Conservation (phyloP, 176 grass and related monocot species). For the Bothriochloa decipiens region DNA sequence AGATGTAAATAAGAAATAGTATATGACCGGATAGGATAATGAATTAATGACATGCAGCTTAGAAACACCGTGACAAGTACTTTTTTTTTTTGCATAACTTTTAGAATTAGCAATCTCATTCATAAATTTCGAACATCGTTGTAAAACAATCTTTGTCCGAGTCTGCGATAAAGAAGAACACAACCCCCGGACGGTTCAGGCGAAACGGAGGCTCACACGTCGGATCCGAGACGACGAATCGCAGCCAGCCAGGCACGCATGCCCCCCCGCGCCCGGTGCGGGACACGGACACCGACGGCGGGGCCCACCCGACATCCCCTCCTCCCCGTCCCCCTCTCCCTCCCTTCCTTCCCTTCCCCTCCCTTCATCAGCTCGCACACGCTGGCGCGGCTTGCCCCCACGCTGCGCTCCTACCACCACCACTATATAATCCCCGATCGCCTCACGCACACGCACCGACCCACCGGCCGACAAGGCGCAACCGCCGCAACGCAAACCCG, state of each 20-base stretch:
- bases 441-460: conserved; percentile 42
- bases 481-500: conserved; percentile 20
- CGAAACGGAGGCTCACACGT: conserved; percentile 22
- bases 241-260: conserved; percentile 24
- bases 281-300: conserved; percentile 30
- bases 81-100: neutral
- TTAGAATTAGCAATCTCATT: no score
- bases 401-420: conserved; percentile 19
- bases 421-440: conserved; percentile 48
- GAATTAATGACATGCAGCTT: neutral
- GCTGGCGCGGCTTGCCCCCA: conserved; percentile 25
- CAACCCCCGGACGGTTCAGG: neutral
- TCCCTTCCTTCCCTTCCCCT: neutral
- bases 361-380: conserved; percentile 8
- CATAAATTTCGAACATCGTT: neutral
- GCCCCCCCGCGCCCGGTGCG: conserved; percentile 11
- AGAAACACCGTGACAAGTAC: neutral
- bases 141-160: neutral
- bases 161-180: neutral
- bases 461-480: conserved; percentile 28
- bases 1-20: neutral
- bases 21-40: neutral
- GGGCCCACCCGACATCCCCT: conserved; percentile 40
- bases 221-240: conserved; percentile 44
- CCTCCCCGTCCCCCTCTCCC: neutral